phyloP scores from a whole-genome alignment of 805 yeast genomes.

The Ogataea zsoltii region DNA sequence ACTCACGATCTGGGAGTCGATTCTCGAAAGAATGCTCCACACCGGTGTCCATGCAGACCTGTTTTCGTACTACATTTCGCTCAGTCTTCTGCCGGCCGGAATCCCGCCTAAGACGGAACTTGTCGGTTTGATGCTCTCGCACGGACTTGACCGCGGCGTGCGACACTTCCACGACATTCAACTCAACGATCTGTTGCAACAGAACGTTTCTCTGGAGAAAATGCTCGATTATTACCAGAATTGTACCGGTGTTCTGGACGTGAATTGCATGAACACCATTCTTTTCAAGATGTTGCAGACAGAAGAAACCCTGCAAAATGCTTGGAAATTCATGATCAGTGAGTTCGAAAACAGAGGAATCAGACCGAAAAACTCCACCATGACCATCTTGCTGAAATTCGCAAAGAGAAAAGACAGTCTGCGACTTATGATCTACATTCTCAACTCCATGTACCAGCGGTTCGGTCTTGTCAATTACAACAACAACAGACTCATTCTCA shows the following conservation, averaged over 20 bases:
- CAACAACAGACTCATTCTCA: conserved; percentile 17
- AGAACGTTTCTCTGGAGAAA: conserved; percentile 8
- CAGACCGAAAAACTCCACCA: conserved; percentile 21
- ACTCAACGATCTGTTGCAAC: conserved; percentile 19
- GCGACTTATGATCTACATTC: conserved; percentile 15
- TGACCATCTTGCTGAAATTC: conserved; percentile 24
- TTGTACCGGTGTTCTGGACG: conserved; percentile 12
- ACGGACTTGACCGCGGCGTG: conserved; percentile 9
- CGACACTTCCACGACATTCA: conserved; percentile 18
- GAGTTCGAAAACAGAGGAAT: conserved; percentile 4
- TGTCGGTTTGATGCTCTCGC: conserved; percentile 12
- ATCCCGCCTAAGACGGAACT: conserved; percentile 14
- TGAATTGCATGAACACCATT: conserved; percentile 25
- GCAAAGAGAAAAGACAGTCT: conserved; percentile 11
- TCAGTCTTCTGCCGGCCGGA: conserved; percentile 22
- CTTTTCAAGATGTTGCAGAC: conserved; percentile 16
- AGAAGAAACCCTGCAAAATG: conserved; percentile 12
- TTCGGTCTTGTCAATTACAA: conserved; percentile 19
- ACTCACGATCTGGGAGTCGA: conserved; percentile 18
- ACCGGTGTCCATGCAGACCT: conserved; percentile 20
- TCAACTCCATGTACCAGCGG: conserved; percentile 17
- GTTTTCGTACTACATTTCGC: conserved; percentile 22
- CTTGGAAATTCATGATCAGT: conserved; percentile 24
- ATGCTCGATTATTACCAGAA: conserved; percentile 16
- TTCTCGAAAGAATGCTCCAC: conserved; percentile 16